These are phyloP conservation scores for Niebla homalea DNA, from an alignment of 495 filamentous ascomycete genomes.

Conservation along the genomic window DNA sequence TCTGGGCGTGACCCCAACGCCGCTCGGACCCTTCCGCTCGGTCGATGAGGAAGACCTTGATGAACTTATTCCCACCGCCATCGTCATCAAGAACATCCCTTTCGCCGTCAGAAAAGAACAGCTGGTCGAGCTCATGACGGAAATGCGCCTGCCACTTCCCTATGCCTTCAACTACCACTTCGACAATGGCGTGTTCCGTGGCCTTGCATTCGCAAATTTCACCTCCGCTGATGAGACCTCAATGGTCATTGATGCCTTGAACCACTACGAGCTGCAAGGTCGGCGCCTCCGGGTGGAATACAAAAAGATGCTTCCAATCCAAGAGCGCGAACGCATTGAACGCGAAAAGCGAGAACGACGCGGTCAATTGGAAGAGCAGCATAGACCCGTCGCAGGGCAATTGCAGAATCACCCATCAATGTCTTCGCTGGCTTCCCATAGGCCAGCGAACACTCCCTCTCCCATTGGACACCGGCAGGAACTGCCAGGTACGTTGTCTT, in stretches of 20 bases:
- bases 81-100: constrained; percentile 99
- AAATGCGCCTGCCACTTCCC: constrained; percentile 76
- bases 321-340: constrained; percentile 91
- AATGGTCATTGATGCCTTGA: constrained; percentile 77
- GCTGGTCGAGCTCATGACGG: constrained; percentile 81
- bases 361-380: constrained; percentile 93
- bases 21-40: constrained; percentile 32
- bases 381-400: constrained; percentile 52
- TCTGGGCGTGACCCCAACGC: constrained; percentile 20
- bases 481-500: constrained; percentile 42
- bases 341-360: constrained; percentile 93
- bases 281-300: constrained; percentile 92
- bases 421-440: constrained; percentile 63
- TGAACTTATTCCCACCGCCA: constrained; percentile 93
- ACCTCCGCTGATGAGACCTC: constrained; percentile 88
- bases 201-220: constrained; percentile 96
- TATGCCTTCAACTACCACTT: constrained; percentile 99
- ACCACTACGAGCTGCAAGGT: constrained; percentile 90
- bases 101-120: constrained; percentile 98
- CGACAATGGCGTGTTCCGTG: constrained; percentile 93
- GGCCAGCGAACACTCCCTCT: constrained; percentile 58
- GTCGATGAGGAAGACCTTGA: constrained; percentile 24
- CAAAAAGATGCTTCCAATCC: constrained; percentile 96
- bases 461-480: constrained; percentile 48
- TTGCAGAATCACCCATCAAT: constrained; percentile 76